A percentile compares a stretch with the other conserved stretches of the same genome.
Conservation (phyloP, 169 alveolate genomes). For the Plasmodium falciparum region DNA sequence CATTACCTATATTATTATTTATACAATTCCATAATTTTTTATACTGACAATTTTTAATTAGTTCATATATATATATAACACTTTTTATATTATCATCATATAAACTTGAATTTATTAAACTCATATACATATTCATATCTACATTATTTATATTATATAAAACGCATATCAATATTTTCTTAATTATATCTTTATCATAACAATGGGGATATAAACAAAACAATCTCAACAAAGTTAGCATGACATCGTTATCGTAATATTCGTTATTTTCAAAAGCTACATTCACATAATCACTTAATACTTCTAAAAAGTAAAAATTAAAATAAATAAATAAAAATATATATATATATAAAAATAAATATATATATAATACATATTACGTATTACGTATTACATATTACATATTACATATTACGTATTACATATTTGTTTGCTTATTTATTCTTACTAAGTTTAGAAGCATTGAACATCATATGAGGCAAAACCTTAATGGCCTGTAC, state of each 20-base stretch:
- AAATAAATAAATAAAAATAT: not conserved
- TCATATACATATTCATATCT: constrained; percentile 66
- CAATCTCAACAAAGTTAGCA: constrained; percentile 62
- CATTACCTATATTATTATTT: constrained; percentile 4
- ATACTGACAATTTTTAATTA: constrained; percentile 56
- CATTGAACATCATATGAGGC: constrained; percentile 76
- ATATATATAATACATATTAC: not conserved
- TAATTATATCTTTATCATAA: constrained; percentile 49
- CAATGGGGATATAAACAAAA: constrained; percentile 74
- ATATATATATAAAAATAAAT: not conserved
- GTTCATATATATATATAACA: constrained; percentile 40
- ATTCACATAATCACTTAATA: constrained; percentile 56
- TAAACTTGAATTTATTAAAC: constrained; percentile 53
- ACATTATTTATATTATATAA: constrained; percentile 56
- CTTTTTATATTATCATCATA: constrained; percentile 70
- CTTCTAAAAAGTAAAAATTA: constrained; percentile 23
- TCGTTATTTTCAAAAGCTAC: constrained; percentile 70
- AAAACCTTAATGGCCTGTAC: constrained; percentile 70
- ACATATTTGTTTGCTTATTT: not conserved
- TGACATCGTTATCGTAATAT: constrained; percentile 68
- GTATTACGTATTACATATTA: too few relatives aligned
- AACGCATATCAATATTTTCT: constrained; percentile 63
- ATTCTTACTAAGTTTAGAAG: constrained; percentile 33
- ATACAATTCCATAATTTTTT: constrained; percentile 63
- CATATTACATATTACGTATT: not conserved